Evolutionary conservation across 345 rosid species (phyloP).

Genomic region (Eucalyptus tenuipes): DNA sequence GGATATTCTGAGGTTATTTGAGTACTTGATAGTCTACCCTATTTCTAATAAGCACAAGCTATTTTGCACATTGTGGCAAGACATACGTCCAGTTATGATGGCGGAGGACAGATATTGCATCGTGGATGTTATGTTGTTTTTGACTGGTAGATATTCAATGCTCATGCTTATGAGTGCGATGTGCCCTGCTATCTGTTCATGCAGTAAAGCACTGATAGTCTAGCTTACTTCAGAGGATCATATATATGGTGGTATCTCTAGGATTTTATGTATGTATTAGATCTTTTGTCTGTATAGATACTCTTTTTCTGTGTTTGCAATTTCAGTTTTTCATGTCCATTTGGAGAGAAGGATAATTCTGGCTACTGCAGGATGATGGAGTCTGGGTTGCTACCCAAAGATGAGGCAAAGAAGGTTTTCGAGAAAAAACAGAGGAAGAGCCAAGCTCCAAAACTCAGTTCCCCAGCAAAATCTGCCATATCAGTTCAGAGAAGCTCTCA

Average conservation of each 20-base stretch:
- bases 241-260: not conserved
- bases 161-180: not conserved
- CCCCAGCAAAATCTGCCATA: constrained; percentile 41
- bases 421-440: constrained; percentile 56
- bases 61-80: not conserved
- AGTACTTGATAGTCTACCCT: not conserved
- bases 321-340: not conserved
- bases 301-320: not conserved
- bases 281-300: not conserved
- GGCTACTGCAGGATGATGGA: constrained; percentile 84
- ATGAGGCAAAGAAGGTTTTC: constrained; percentile 52
- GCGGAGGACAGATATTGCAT: not conserved
- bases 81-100: not conserved
- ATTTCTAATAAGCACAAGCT: not conserved
- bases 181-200: not conserved
- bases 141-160: not conserved
- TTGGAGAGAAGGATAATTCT: not conserved
- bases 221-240: not conserved
- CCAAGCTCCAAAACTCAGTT: constrained; percentile 24
- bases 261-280: not conserved
- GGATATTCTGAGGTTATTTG: not conserved
- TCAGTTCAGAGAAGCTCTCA: constrained; percentile 19
- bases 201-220: not conserved
- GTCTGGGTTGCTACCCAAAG: constrained; percentile 71
- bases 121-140: not conserved